Conservation (phyloP, 176 grass and related monocot genomes). For the Bolboschoenus planiculmis region DNA sequence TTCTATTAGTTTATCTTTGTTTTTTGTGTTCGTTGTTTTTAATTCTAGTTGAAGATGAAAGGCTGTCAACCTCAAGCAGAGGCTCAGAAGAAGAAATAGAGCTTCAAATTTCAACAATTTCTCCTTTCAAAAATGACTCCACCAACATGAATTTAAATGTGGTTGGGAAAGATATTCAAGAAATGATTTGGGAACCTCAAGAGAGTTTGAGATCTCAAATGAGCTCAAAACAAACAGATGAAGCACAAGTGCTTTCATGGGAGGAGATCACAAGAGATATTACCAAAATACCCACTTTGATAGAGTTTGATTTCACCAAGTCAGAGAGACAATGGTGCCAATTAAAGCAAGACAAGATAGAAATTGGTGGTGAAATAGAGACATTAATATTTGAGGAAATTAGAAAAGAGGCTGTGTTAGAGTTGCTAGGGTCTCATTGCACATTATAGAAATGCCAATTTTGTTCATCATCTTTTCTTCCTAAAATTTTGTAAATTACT, state of each 20-base stretch:
- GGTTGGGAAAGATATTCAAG: slow-evolving; percentile 23
- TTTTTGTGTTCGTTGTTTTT: not conserved
- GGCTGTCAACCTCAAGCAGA: slow-evolving; percentile 54
- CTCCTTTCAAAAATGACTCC: slow-evolving; percentile 29
- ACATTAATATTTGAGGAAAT: slow-evolving; percentile 88
- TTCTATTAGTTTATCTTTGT: not conserved
- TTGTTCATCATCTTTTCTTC: slow-evolving; percentile 20
- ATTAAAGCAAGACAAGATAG: slow-evolving; percentile 25
- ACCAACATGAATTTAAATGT: slow-evolving; percentile 27
- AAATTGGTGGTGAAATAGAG: slow-evolving; percentile 67
- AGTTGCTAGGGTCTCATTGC: slow-evolving; percentile 55
- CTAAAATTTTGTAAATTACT: slow-evolving; percentile 18
- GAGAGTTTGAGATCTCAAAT: slow-evolving; percentile 19
- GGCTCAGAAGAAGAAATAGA: slow-evolving; percentile 13
- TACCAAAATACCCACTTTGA: slow-evolving; percentile 39
- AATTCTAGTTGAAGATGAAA: slow-evolving; percentile 39
- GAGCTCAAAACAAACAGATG: slow-evolving; percentile 13
- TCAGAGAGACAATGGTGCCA: slow-evolving; percentile 44
- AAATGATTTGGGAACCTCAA: slow-evolving; percentile 11
- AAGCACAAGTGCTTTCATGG: slow-evolving; percentile 52
- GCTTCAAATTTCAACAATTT: slow-evolving; percentile 23
- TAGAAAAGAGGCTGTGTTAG: slow-evolving; percentile 42
- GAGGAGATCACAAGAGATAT: slow-evolving; percentile 58
- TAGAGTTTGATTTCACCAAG: slow-evolving; percentile 47
- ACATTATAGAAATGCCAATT: slow-evolving; percentile 31